Evolutionary conservation across 2,329 filamentous ascomycete genomes (phyloP).

Genomic region (Fonsecaea pedrosoi): DNA sequence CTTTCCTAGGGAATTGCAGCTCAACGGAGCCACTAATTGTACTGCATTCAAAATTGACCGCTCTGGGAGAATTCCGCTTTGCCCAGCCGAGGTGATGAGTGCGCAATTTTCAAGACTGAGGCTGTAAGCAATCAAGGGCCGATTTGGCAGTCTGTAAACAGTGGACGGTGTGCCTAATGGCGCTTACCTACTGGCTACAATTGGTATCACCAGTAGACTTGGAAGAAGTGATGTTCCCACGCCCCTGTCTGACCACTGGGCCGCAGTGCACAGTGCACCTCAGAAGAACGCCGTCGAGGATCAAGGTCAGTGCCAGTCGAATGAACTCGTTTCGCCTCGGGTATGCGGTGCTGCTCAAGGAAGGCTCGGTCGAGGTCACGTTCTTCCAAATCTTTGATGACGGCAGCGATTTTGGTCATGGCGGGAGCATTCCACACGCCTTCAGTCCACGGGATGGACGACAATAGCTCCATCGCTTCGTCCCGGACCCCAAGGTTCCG

Average conservation of each 20-base stretch:
- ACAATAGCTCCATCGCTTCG: slow-evolving; percentile 10
- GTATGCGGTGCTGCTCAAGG: slow-evolving; percentile 1
- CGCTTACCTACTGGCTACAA: neutral
- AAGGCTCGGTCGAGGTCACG: slow-evolving; percentile 6
- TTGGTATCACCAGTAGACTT: slow-evolving; percentile 8
- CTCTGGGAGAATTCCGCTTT: slow-evolving; percentile 2
- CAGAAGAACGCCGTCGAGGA: slow-evolving; percentile 6
- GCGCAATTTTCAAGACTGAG: neutral
- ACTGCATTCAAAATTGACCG: neutral
- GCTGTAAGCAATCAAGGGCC: slow-evolving; percentile 1
- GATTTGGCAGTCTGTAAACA: neutral
- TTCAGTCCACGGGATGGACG: neutral
- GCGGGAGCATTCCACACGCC: slow-evolving; percentile 11
- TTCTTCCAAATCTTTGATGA: slow-evolving; percentile 11
- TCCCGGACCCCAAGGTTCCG: slow-evolving; percentile 6
- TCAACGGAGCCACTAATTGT: neutral
- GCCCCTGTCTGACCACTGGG: neutral
- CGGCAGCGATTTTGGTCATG: slow-evolving; percentile 10
- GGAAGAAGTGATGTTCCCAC: slow-evolving; percentile 6
- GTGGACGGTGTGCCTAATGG: neutral
- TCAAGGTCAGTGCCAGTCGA: slow-evolving; percentile 4
- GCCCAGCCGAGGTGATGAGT: neutral
- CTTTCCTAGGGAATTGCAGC: neutral
- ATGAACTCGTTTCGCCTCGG: slow-evolving; percentile 13
- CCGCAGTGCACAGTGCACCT: slow-evolving; percentile 8